These are phyloP conservation scores for Eremochloa ophiuroides DNA, from an alignment of 176 grass and related monocot genomes.

Conservation along the genomic window DNA sequence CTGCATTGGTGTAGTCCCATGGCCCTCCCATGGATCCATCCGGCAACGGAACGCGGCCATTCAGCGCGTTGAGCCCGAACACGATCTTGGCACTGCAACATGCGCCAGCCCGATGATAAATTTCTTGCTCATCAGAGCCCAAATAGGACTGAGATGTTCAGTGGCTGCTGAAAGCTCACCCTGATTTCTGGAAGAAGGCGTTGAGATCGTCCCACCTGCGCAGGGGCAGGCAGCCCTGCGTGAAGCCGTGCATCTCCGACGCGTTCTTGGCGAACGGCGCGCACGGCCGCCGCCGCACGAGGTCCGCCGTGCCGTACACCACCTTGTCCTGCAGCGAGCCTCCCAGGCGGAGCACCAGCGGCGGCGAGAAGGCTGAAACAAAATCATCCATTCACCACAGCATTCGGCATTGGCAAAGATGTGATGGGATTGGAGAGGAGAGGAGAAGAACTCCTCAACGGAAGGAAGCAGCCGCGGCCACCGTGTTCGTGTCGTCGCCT, in stretches of 20 bases:
- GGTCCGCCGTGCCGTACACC: conserved; percentile 32
- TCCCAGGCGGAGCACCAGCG: conserved; percentile 62
- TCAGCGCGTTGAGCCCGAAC: conserved; percentile 84
- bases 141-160: neutral
- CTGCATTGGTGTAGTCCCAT: conserved; percentile 89
- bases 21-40: conserved; percentile 70
- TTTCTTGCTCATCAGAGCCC: neutral
- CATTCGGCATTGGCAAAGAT: neutral
- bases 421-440: too few relatives aligned
- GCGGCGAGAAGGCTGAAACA: conserved; percentile 58
- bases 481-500: too few relatives aligned
- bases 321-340: conserved; percentile 69
- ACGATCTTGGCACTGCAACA: conserved; percentile 51
- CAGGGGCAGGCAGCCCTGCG: conserved; percentile 55
- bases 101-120: neutral
- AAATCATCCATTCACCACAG: neutral
- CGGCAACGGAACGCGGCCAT: conserved; percentile 47
- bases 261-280: conserved; percentile 50
- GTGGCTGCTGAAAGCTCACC: conserved; percentile 14
- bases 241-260: conserved; percentile 61
- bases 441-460: neutral
- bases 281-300: conserved; percentile 18
- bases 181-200: conserved; percentile 57
- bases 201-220: conserved; percentile 83
- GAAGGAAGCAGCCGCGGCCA: neutral